Conservation (phyloP, 768 basidiomycete genomes). For the Hypholoma fasciculare region DNA sequence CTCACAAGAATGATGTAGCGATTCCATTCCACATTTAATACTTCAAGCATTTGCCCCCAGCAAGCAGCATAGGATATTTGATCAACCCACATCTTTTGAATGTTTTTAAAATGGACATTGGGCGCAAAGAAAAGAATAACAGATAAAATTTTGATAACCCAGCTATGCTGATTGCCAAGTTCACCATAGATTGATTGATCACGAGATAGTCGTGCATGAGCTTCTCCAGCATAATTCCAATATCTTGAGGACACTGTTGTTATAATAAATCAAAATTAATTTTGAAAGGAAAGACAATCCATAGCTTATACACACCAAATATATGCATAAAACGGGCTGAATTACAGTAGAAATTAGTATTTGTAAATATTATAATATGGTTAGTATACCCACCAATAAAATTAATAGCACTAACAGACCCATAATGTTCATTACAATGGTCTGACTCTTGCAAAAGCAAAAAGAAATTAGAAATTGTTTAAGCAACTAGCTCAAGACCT, state of each 20-base stretch:
- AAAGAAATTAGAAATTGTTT: no score
- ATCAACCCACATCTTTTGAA: conserved; percentile 53
- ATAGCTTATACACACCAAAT: conserved; percentile 32
- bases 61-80: conserved; percentile 33
- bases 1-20: conserved; percentile 53
- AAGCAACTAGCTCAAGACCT: no score
- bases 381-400: no score
- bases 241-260: conserved; percentile 35
- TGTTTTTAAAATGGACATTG: conserved; percentile 36
- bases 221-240: conserved; percentile 46
- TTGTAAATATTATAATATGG: no score
- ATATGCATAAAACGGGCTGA: conserved; percentile 42
- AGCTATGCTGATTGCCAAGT: conserved; percentile 4
- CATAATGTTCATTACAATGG: no score
- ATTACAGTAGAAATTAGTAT: no score
- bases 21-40: conserved; percentile 47
- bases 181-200: conserved; percentile 37
- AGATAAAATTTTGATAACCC: conserved; percentile 22
- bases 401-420: not conserved
- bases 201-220: conserved; percentile 40
- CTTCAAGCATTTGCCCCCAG: conserved; percentile 45
- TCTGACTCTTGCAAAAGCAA: no score
- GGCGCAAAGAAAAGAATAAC: conserved; percentile 31
- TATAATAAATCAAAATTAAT: not conserved
- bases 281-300: not conserved